Evolutionary conservation across 257 asterid genomes (phyloP).

Genomic region (Gentiana straminea): DNA sequence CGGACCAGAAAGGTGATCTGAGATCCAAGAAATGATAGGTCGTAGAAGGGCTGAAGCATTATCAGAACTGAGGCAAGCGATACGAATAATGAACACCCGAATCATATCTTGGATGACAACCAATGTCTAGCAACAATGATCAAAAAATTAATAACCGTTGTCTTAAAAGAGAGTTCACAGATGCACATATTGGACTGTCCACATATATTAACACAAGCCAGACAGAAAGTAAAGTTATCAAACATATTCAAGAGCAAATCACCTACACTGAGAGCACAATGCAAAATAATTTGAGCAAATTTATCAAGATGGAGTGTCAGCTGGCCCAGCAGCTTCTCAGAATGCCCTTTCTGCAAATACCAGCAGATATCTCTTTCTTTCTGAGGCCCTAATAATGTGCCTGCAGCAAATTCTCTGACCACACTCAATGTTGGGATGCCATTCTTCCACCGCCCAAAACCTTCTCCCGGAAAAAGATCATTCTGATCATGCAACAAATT

Average conservation of each 20-base stretch:
- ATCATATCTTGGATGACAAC: conserved; percentile 68
- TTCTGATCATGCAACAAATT: conserved; percentile 29
- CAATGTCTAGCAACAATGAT: conserved; percentile 18
- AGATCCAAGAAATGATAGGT: conserved; percentile 58
- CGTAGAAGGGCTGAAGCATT: conserved; percentile 59
- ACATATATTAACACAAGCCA: neutral
- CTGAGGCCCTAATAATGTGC: conserved; percentile 62
- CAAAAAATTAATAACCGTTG: neutral
- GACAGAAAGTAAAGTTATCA: conserved; percentile 3
- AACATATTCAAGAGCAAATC: conserved; percentile 6
- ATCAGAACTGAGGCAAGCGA: conserved; percentile 55
- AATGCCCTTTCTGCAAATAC: conserved; percentile 60
- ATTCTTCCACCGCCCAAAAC: conserved; percentile 78
- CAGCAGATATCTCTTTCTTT: conserved; percentile 72
- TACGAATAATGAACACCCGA: conserved; percentile 69
- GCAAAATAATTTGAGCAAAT: conserved; percentile 40
- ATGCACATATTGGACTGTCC: too few species aligned
- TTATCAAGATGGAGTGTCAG: conserved; percentile 45
- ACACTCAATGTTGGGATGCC: conserved; percentile 69
- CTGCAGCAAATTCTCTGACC: conserved; percentile 57
- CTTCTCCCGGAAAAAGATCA: conserved; percentile 75
- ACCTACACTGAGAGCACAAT: conserved; percentile 74
- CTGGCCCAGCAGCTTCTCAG: conserved; percentile 68
- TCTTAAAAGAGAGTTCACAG: too few species aligned
- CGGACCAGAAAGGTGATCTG: conserved; percentile 41